Percentiles rank a stretch among this genome's conserved stretches.
Conservation (phyloP, 225 moss, liverwort and hornwort genomes). For the Thuidium tamariscinum region DNA sequence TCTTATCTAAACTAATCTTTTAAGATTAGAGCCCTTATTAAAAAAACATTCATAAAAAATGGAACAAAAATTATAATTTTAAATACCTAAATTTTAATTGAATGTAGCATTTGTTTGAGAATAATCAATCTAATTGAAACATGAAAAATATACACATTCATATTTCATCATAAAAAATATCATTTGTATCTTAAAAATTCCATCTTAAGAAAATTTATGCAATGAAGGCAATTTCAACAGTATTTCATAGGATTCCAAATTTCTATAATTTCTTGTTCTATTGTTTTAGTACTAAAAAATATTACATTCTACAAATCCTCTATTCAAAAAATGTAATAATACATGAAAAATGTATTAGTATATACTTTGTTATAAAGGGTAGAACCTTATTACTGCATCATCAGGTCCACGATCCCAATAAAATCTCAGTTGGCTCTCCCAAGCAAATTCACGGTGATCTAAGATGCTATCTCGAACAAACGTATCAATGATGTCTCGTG, state of each 20-base stretch:
- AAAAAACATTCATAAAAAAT: background rate
- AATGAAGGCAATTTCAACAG: background rate
- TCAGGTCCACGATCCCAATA: conserved; percentile 67
- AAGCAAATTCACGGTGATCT: conserved; percentile 80
- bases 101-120: background rate
- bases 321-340: rapidly evolving
- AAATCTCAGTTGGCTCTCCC: conserved; percentile 86
- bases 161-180: background rate
- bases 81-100: background rate
- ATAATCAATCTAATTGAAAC: background rate
- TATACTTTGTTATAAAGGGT: rapidly evolving
- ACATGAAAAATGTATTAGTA: background rate
- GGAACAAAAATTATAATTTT: background rate
- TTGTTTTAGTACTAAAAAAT: background rate
- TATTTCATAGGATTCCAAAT: background rate
- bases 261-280: background rate
- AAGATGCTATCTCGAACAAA: conserved; percentile 88
- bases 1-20: background rate
- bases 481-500: conserved; percentile 75
- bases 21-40: background rate
- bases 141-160: background rate
- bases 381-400: conserved; percentile 58
- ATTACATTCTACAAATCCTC: no score
- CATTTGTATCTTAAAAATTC: background rate
- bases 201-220: background rate